Percentiles rank a stretch among this genome's conserved stretches.
These are phyloP conservation scores for Tolypocladium guangdongense DNA, from an alignment of 2,329 filamentous ascomycete species.

Conservation along the genomic window DNA sequence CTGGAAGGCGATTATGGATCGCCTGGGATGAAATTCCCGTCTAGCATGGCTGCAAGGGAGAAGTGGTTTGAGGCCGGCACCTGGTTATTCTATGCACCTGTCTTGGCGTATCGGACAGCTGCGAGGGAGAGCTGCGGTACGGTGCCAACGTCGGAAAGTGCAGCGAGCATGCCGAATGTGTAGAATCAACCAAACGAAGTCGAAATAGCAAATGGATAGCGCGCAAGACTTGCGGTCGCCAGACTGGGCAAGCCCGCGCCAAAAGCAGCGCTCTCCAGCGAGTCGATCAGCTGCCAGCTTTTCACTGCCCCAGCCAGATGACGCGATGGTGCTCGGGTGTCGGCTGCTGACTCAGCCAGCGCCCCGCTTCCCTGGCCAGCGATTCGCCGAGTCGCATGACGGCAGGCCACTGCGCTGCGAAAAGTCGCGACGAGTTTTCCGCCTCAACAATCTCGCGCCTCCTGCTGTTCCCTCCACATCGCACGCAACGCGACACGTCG, in stretches of 20 bases:
- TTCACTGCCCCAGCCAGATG: too few species aligned
- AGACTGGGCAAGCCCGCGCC: too few species aligned
- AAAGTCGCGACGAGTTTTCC: not conserved
- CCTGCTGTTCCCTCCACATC: not conserved
- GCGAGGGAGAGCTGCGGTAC: not conserved
- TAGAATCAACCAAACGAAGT: not conserved
- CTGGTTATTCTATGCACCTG: not conserved
- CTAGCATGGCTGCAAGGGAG: not conserved
- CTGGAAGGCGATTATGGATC: slow-evolving; percentile 14
- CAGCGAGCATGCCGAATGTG: not conserved
- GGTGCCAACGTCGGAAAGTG: not conserved
- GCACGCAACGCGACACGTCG: not conserved
- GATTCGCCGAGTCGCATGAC: not conserved
- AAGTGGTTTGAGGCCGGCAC: not conserved
- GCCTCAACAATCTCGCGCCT: not conserved
- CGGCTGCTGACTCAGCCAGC: not conserved
- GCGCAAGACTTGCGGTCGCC: too few species aligned
- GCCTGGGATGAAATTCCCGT: not conserved
- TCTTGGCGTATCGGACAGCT: too few species aligned
- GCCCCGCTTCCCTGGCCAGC: not conserved
- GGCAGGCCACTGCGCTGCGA: not conserved
- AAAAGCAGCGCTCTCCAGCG: too few species aligned
- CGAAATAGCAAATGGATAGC: too few species aligned
- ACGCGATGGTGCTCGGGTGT: too few species aligned
- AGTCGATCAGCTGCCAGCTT: too few species aligned